These are phyloP conservation scores for Aegilops sharonensis DNA, from an alignment of 176 grass and related monocot species.

Conservation along the genomic window DNA sequence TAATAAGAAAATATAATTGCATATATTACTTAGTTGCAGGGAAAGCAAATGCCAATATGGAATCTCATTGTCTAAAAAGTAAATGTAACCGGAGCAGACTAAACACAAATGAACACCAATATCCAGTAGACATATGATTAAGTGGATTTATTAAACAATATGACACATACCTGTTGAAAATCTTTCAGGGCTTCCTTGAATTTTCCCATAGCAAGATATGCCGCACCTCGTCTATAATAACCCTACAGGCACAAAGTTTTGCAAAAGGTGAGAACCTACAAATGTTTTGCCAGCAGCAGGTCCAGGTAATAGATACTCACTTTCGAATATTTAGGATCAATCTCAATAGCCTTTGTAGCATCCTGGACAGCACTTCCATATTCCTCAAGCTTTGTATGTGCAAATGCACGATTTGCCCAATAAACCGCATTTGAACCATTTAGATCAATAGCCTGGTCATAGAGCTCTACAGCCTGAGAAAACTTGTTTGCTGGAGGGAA, in stretches of 20 bases:
- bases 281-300: neutral
- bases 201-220: constrained; percentile 95
- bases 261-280: constrained; percentile 13
- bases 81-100: neutral
- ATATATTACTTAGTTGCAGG: neutral
- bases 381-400: constrained; percentile 82
- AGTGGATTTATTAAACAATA: neutral
- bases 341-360: constrained; percentile 80
- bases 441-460: constrained; percentile 79
- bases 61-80: neutral
- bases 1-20: constrained; percentile 27
- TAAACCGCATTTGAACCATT: constrained; percentile 82
- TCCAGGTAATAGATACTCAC: constrained; percentile 26
- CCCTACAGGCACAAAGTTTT: constrained; percentile 39
- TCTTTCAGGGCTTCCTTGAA: constrained; percentile 96
- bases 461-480: constrained; percentile 78
- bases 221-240: constrained; percentile 81
- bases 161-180: constrained; percentile 73
- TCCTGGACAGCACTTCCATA: constrained; percentile 88
- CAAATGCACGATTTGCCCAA: constrained; percentile 88
- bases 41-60: neutral
- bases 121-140: neutral
- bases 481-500: constrained; percentile 70
- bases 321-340: constrained; percentile 86
- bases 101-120: neutral